phyloP scores from a whole-genome alignment of 2,329 filamentous ascomycete genomes.

The Tolypocladium album region DNA sequence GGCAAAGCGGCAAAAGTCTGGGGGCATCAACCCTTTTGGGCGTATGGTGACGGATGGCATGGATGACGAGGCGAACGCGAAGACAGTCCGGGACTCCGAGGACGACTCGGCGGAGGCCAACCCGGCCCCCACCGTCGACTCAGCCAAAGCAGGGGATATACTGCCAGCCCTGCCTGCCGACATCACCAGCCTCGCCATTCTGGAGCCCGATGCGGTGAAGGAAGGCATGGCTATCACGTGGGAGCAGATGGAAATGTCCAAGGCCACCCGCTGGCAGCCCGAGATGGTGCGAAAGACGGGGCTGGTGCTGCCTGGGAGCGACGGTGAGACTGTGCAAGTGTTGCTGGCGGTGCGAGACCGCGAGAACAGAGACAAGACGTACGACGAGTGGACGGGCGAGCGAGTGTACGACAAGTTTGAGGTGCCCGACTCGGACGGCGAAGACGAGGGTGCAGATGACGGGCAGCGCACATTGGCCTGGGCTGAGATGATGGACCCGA shows the following conservation, averaged over 20 bases:
- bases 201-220: conserved; percentile 37
- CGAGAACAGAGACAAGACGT: conserved; percentile 42
- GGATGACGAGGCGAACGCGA: background rate
- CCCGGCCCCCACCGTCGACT: background rate
- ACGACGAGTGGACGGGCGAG: conserved; percentile 57
- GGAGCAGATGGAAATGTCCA: conserved; percentile 52
- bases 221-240: conserved; percentile 58
- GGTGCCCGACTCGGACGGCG: conserved; percentile 52
- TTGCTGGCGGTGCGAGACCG: conserved; percentile 61
- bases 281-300: conserved; percentile 55
- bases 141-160: conserved; percentile 35
- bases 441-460: conserved; percentile 47
- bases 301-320: conserved; percentile 44
- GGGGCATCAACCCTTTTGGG: background rate
- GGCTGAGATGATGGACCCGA: conserved; percentile 55
- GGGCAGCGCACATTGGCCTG: conserved; percentile 51
- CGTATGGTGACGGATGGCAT: background rate
- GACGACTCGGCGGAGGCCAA: background rate
- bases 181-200: conserved; percentile 36
- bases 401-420: conserved; percentile 73
- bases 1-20: background rate
- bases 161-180: conserved; percentile 52
- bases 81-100: background rate
- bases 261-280: conserved; percentile 56
- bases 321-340: conserved; percentile 43